Evolutionary conservation across 2,329 filamentous ascomycete species (phyloP).

Genomic region (Aureobasidium sp.): DNA sequence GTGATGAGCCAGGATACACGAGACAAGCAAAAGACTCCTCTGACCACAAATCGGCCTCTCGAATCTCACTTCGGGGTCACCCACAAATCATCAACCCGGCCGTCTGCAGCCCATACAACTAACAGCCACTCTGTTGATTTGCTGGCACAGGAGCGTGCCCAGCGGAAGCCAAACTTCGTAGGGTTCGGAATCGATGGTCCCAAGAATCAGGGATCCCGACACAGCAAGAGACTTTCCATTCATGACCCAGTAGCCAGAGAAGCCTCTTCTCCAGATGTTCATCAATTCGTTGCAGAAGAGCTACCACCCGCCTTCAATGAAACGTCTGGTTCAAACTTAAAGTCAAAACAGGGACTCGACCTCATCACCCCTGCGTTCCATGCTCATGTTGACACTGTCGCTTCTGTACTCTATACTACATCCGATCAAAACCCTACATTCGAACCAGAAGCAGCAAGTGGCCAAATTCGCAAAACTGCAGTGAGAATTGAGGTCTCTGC

Average conservation of each 20-base stretch:
- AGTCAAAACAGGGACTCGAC: background rate
- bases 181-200: conserved; percentile 25
- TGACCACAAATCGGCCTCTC: background rate
- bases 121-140: background rate
- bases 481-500: background rate
- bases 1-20: background rate
- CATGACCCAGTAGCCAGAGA: background rate
- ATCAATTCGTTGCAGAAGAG: background rate
- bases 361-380: background rate
- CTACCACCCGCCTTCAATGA: no score
- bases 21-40: background rate
- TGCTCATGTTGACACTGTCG: background rate
- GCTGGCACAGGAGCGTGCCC: conserved; percentile 2
- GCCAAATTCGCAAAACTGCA: background rate
- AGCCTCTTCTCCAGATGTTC: background rate
- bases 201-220: conserved; percentile 26
- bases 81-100: background rate
- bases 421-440: no score
- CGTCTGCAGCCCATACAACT: background rate
- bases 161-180: conserved; percentile 24
- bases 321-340: background rate
- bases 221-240: background rate
- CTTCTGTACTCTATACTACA: background rate
- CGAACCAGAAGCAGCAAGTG: background rate
- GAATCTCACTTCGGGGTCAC: background rate